Evolutionary conservation across 371 early-diverging fungal genomes (phyloP).

Genomic region (Rhizomucor pusillus): DNA sequence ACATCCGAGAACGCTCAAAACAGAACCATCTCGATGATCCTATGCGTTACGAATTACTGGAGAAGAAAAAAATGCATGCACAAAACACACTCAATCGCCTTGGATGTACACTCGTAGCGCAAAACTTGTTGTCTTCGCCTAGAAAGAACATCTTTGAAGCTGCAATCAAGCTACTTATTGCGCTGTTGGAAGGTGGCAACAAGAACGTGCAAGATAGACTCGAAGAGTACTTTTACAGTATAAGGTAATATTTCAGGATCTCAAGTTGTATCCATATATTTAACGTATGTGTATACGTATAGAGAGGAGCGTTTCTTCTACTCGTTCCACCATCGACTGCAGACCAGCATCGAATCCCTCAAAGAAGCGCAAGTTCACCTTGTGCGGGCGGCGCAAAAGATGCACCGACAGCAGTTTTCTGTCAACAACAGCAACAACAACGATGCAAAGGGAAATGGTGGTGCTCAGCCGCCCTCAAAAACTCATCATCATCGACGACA

Average conservation of each 20-base stretch:
- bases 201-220: constrained; percentile 47
- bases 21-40: constrained; percentile 17
- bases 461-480: not conserved
- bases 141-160: constrained; percentile 34
- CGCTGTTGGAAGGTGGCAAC: constrained; percentile 58
- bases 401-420: constrained; percentile 35
- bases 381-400: constrained; percentile 26
- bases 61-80: constrained; percentile 27
- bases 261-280: no score
- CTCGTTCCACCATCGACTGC: constrained; percentile 48
- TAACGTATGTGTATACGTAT: not conserved
- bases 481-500: constrained; percentile 4
- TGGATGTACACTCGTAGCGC: constrained; percentile 54
- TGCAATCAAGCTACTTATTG: constrained; percentile 42
- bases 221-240: constrained; percentile 46
- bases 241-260: no score
- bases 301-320: constrained; percentile 58
- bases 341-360: constrained; percentile 34
- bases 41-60: constrained; percentile 24
- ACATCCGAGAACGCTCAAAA: constrained; percentile 18
- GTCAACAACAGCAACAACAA: constrained; percentile 2
- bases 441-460: not conserved
- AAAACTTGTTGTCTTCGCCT: constrained; percentile 48
- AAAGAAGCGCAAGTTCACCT: constrained; percentile 39
- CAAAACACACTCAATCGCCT: constrained; percentile 49